phyloP scores from a whole-genome alignment of 306 rosid genomes.

The Glycyrrhiza uralensis region DNA sequence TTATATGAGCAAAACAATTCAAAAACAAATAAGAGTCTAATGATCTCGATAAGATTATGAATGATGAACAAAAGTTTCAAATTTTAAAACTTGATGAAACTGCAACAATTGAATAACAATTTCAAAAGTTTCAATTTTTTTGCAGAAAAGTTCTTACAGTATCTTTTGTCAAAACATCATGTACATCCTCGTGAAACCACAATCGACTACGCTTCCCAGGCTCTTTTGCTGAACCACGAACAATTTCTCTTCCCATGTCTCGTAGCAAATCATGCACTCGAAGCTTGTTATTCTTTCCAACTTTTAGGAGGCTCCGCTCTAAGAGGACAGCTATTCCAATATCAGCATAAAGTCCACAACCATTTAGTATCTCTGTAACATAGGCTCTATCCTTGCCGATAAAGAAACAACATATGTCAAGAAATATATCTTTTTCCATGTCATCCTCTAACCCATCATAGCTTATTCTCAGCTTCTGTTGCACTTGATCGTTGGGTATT shows the following conservation, averaged over 20 bases:
- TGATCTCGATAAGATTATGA: background rate
- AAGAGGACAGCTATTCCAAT: constrained; percentile 29
- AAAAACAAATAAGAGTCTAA: background rate
- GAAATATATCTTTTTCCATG: constrained; percentile 25
- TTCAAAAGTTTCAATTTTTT: background rate
- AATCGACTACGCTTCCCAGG: constrained; percentile 23
- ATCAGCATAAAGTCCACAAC: constrained; percentile 25
- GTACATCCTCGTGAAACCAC: constrained; percentile 9
- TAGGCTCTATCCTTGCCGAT: constrained; percentile 11
- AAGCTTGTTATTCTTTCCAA: constrained; percentile 18
- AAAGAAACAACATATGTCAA: constrained; percentile 44
- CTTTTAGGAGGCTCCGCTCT: constrained; percentile 26
- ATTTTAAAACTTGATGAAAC: background rate
- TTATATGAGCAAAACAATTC: background rate
- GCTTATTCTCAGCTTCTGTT: constrained; percentile 14
- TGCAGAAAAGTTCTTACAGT: background rate
- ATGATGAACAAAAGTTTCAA: background rate
- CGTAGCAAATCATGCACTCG: constrained; percentile 24
- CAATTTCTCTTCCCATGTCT: constrained; percentile 42
- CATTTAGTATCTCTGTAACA: constrained; percentile 27
- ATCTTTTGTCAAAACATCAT: constrained; percentile 6
- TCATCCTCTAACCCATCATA: constrained; percentile 8
- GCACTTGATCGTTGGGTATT: constrained; percentile 29
- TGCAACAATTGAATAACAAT: no score
- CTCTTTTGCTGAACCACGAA: background rate